Conservation (phyloP, 116 monocot genomes). For the Iris pallida region DNA sequence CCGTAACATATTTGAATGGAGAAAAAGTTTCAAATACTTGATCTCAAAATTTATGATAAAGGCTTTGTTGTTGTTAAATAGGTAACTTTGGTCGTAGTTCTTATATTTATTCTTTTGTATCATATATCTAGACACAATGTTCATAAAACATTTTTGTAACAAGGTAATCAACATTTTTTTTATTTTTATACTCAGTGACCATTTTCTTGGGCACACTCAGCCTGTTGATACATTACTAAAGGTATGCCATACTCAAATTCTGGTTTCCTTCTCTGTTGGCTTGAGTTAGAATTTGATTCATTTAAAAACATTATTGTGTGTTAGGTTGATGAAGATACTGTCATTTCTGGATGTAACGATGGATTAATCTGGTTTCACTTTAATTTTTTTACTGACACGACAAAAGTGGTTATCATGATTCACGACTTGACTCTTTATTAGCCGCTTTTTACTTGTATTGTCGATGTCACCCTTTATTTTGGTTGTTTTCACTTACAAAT, state of each 20-base stretch:
- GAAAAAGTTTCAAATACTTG: too few relatives aligned
- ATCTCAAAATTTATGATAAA: too few relatives aligned
- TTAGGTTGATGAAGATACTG: constrained; percentile 91
- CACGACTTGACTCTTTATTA: not conserved
- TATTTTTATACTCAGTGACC: constrained; percentile 54
- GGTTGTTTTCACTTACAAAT: not conserved
- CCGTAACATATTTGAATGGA: too few relatives aligned
- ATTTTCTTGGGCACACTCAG: constrained; percentile 71
- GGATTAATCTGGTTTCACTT: constrained; percentile 72
- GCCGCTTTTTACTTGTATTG: not conserved
- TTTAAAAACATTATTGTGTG: constrained; percentile 3
- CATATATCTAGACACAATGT: too few relatives aligned
- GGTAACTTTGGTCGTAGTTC: too few relatives aligned
- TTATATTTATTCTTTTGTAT: too few relatives aligned
- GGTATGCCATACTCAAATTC: constrained; percentile 30
- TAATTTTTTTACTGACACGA: not conserved
- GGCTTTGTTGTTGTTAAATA: too few relatives aligned
- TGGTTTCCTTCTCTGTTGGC: not conserved
- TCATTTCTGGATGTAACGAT: constrained; percentile 89
- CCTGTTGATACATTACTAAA: constrained; percentile 80
- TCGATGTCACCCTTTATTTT: not conserved
- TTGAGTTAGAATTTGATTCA: not conserved
- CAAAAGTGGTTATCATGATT: not conserved
- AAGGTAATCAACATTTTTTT: not conserved
- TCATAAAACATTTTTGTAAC: not conserved